Evolutionary conservation across 345 rosid species (phyloP), one percentile per base, ranked within the genome.

Genomic region (Barbarea vulgaris): DNA sequence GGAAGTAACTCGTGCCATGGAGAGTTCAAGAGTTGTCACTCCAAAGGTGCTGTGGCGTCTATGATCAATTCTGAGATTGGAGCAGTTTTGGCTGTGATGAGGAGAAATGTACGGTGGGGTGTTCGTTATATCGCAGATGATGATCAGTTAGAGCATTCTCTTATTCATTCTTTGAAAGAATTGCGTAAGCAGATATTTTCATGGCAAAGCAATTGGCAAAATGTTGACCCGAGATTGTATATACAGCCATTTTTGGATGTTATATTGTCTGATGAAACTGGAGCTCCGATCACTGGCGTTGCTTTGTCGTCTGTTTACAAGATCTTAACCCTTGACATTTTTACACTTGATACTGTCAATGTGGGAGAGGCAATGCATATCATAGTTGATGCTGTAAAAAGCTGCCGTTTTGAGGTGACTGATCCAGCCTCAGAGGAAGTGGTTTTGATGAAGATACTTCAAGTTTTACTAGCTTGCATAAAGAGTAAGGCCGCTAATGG

Each of bases 341-440:
- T 90, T 64, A 84, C 85, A 34, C 75, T 66, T 58, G 81, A 89
- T 70, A 87, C 84, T 6, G 78, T 86, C 60, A 86, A 86, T 36
- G 91, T 86, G 42, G 85, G 82, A 64, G 89, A 85, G 46, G 88
- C 89, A 34, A 81, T 89, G 89, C 84, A 81, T 78, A 55, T 86
- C 68, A 83, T 89, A 31, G 89, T 89, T 39, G 89, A 87, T 81
- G 88, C 92, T 9, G 88, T 89, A 13, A 86, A 84, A 11, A 83
- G 87, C 61, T 89, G 96, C 55, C 85, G 90, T 55, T 90, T 90
- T 48, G 96, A 87, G 79, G 90, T 90, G 54, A 87, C 89, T 21
- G 93, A 87, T 82, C 89, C 91, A 11, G 87, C 84, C 36, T 87
- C 93, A 2, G 96, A 90, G 79, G 93, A 90, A 82, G 91, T 87